These are phyloP conservation scores for Neltuma alba DNA, from an alignment of 306 rosid species.

Conservation along the genomic window DNA sequence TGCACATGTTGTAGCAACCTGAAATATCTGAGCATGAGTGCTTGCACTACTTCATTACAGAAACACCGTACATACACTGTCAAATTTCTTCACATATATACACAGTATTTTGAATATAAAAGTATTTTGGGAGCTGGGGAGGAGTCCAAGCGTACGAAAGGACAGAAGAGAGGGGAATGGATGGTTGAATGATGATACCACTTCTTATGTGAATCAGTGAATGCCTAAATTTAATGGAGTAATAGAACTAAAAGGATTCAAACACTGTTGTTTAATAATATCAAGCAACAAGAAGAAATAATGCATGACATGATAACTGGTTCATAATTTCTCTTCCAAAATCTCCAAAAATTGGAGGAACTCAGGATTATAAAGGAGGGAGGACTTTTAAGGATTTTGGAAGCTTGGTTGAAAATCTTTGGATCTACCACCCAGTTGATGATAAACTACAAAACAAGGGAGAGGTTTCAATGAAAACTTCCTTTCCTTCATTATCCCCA, in stretches of 20 bases:
- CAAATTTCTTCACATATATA: not conserved
- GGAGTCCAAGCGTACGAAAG: not conserved
- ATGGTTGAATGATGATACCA: not conserved
- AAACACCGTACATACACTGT: not conserved
- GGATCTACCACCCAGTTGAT: not conserved
- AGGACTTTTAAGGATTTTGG: not conserved
- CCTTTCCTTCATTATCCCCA: not conserved
- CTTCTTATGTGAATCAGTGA: not conserved
- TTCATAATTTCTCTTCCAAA: not conserved
- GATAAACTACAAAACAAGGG: not conserved
- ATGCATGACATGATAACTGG: not conserved
- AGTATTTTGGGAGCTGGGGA: not conserved
- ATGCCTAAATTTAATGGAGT: not conserved
- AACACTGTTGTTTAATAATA: not conserved
- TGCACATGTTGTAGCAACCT: conserved; percentile 88
- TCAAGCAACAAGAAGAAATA: not conserved
- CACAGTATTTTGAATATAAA: conserved; percentile 11
- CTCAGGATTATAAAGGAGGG: too few relatives aligned
- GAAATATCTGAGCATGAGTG: conserved; percentile 42
- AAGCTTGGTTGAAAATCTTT: not conserved
- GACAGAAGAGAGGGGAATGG: not conserved
- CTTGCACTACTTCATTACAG: not conserved
- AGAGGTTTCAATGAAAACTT: not conserved
- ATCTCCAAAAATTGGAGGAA: not conserved
- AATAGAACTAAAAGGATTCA: not conserved